Base-by-base conservation (phyloP, 306 rosid species). In the Pterocarpus macrocarpus region DNA sequence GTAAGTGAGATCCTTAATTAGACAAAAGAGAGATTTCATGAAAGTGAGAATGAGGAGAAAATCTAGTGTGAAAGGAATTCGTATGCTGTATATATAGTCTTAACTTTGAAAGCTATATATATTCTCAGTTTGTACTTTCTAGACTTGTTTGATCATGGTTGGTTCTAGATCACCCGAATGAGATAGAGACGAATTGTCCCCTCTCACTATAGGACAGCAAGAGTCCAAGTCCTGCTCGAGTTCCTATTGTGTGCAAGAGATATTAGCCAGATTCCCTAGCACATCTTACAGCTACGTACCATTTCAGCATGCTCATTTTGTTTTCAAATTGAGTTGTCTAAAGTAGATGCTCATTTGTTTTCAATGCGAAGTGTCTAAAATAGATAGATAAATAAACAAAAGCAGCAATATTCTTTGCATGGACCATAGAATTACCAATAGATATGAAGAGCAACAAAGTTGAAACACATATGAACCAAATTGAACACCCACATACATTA, bases 401-500 rank as follows among this genome's bases (percentile, higher is more conserved):
- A 35, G 2, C 53, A 55, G 30, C 61, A 58, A 36, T 11, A 69
- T 57, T 71, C 59, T 64, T 36, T 58, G 65, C 83, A 79, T 50
- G 39, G 66, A 67, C 77, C 68, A 44, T 45, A 8, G 61, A 75
- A 34, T 41, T 69, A 74, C 61, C 61, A 41, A 65, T 16, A 58
- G 45, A 22, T 1, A 22, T 22, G 17, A 45, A 69, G 57, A 57
- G 50, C 72, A 73, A 47, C 50, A 13, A 50, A 62, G 35, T 13
- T 45, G 65, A 78, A 77, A 22, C 28, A 22, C 28, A 64, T 11
- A 52, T 57, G 63, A 66, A 33, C 50, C 56, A 82, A 86, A 75
- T 39, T 43, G 8, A 47, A 47, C 85, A 84, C 64, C 77, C 64
- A 73, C 75, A 85, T 38, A 65, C 64, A 80, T 59, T 33, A 75